Evolutionary conservation across 2,329 filamentous ascomycete species (phyloP).

Genomic region (Nigrospora oryzae): DNA sequence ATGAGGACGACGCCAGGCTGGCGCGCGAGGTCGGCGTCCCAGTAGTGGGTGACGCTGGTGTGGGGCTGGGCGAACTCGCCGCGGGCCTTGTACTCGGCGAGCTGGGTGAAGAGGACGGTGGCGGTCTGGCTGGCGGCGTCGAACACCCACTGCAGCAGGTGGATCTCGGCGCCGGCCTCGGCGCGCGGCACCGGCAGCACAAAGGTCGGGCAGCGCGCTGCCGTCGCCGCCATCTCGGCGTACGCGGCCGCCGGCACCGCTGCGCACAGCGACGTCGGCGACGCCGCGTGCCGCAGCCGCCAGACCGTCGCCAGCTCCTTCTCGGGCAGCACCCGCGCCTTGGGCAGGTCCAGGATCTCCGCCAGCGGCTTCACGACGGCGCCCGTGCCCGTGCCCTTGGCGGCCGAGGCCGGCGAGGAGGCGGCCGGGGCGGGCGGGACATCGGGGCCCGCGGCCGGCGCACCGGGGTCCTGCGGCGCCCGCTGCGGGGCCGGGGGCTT

Average conservation of each 20-base stretch:
- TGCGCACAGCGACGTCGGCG: constrained; percentile 73
- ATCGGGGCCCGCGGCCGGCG: constrained; percentile 6
- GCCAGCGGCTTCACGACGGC: constrained; percentile 36
- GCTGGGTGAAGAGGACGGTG: constrained; percentile 84
- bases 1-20: constrained; percentile 76
- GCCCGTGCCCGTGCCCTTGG: constrained; percentile 2
- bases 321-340: constrained; percentile 61
- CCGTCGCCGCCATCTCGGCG: constrained; percentile 59
- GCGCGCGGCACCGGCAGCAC: constrained; percentile 75
- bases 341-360: constrained; percentile 66
- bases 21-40: constrained; percentile 55
- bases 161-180: constrained; percentile 72
- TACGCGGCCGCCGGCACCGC: constrained; percentile 70
- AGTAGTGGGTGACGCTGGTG: constrained; percentile 87
- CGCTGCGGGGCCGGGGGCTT: constrained; percentile 13
- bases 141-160: constrained; percentile 95
- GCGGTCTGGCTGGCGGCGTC: constrained; percentile 55
- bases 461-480: constrained; percentile 19
- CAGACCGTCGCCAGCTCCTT: constrained; percentile 84
- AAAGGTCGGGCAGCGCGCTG: constrained; percentile 75
- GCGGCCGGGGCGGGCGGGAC: constrained; percentile 8
- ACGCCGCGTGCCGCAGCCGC: constrained; percentile 75
- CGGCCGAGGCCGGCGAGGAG: no score
- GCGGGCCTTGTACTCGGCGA: constrained; percentile 86
- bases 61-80: constrained; percentile 88